Base-by-base conservation (phyloP, 2,329 filamentous ascomycete genomes). In the Capronia epimyces region DNA sequence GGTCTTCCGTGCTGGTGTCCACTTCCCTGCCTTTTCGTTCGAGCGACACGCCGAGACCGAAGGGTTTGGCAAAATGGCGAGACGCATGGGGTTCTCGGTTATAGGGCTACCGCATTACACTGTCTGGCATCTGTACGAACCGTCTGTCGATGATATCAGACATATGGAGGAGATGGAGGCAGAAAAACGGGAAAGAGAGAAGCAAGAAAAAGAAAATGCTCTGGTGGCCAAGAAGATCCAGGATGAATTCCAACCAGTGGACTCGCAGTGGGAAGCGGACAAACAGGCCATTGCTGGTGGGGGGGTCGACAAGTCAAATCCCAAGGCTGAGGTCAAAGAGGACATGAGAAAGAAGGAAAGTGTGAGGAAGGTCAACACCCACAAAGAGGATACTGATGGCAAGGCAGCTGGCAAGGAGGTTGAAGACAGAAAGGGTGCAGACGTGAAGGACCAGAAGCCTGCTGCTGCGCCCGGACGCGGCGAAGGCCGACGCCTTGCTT, bases 161-260 rank as follows among this genome's bases (percentile, higher is more conserved):
- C 93, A 97, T 65, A 98, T 98, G 93, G 91, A 90, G 74, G 89
- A 96, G 71, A 96, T 97, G 91, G 91, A 97, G 66, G 77, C 83
- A 58, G 90, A 97, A 66, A 82, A 86, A 49, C 78, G 87, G 57
- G 82, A 81, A 21, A 85, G 83, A 42, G 91, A 96, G 67, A 79
- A 82, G 24, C 89, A 93, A 67, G 88, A 94, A 65, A 79, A 81
- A 60, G 82, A 84, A 55, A 83, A 84, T 64, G 79, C 80, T 20
- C 84, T 89, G 54, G 81, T 82, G 49, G 75, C 83, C 60, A 83
- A 88, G 65, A 88, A 88, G 70, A 82, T 93, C 54, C 86, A 91
- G 62, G 82, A 88, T 48, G 77, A 86, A 42, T 96, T 94, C 65
- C 81, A 85, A 44, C 85, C 91, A 57, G 74, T 85, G 22, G 84